Base-by-base conservation (phyloP, 2,329 filamentous ascomycete genomes). In the Ceratocystis variospora region DNA sequence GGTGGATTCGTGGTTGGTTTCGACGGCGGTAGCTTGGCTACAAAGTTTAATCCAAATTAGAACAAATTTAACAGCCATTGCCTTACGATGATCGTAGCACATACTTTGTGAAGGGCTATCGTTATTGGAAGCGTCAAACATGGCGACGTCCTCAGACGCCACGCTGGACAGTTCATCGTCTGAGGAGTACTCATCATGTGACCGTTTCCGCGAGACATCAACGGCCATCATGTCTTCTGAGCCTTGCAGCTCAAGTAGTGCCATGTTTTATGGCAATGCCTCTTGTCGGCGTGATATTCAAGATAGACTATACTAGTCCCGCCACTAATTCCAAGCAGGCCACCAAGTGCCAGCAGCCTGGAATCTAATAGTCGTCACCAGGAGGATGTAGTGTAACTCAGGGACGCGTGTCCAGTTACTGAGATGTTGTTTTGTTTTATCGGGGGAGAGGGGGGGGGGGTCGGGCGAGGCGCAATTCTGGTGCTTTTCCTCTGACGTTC, bases 161-260 rank as follows among this genome's bases (percentile, higher is more conserved):
- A 63, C 45, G 37, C 65, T 67, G n/a, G 65, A 65, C 57, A 68
- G 6, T 7, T 71, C 64, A 25, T 73, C 68, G 28, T 76, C 73
- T 8, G 72, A 74, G 2, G 76, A 70, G 68, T 76, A 81, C 41
- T 80, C 77, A 50, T 79, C 75, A 69, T 80, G 78, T 53, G 73
- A 77, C 67, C 79, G 74, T 72, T 83, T 82, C 63, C 76, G 75
- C 61, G 74, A 73, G 33, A 73, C 73, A 63, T 80, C 78, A 28
- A 75, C 72, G 70, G 80, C 78, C 71, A 77, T 76, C 37, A 80
- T 75, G 68, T 68, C 66, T 45, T 65, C 66, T 12, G 66, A 64
- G 31, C 66, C 65, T 37, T 53, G 33, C 22, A 81, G 75, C 64
- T 77, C 74, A 57, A 76, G 73, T 31, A 83, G 74, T 71, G 81